These are phyloP conservation scores for Penicillium steckii DNA, from an alignment of 495 filamentous ascomycete species.

Conservation along the genomic window DNA sequence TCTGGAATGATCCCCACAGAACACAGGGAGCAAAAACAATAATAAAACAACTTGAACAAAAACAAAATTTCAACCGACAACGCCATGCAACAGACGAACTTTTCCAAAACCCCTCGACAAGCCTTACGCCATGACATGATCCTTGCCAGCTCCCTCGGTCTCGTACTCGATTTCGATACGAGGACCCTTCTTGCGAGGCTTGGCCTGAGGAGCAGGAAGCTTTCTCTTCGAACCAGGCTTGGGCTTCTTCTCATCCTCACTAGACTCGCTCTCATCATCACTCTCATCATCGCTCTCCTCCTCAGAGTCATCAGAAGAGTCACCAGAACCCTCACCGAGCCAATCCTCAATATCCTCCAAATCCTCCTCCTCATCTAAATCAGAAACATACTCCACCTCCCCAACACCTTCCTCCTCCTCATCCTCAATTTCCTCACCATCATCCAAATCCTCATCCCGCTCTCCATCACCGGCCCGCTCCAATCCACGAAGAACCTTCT, in stretches of 20 bases:
- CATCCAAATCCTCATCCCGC: conserved; percentile 86
- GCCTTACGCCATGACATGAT: conserved; percentile 43
- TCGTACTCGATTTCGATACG: conserved; percentile 73
- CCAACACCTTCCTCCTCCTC: conserved; percentile 69
- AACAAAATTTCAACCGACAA: conserved; percentile 27
- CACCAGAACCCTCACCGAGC: conserved; percentile 61
- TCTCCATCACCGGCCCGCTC: conserved; percentile 82
- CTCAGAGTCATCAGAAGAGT: conserved; percentile 50
- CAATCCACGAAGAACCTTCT: conserved; percentile 89
- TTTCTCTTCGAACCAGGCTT: conserved; percentile 66
- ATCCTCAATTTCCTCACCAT: conserved; percentile 76
- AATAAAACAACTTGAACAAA: conserved; percentile 12
- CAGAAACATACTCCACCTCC: conserved; percentile 82
- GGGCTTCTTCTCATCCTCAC: conserved; percentile 49
- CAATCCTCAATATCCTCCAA: conserved; percentile 74
- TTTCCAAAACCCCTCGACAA: conserved; percentile 21
- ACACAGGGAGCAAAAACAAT: neutral
- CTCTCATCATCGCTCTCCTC: conserved; percentile 51
- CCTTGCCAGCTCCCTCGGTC: conserved; percentile 53
- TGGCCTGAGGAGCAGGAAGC: conserved; percentile 54
- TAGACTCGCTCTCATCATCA: conserved; percentile 40
- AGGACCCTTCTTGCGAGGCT: conserved; percentile 66
- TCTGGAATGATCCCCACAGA: conserved; percentile 37
- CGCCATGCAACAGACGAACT: conserved; percentile 41
- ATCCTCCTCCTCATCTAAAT: conserved; percentile 64